These are phyloP conservation scores for Chalciporus piperatus DNA, from an alignment of 768 basidiomycete species.

Conservation along the genomic window DNA sequence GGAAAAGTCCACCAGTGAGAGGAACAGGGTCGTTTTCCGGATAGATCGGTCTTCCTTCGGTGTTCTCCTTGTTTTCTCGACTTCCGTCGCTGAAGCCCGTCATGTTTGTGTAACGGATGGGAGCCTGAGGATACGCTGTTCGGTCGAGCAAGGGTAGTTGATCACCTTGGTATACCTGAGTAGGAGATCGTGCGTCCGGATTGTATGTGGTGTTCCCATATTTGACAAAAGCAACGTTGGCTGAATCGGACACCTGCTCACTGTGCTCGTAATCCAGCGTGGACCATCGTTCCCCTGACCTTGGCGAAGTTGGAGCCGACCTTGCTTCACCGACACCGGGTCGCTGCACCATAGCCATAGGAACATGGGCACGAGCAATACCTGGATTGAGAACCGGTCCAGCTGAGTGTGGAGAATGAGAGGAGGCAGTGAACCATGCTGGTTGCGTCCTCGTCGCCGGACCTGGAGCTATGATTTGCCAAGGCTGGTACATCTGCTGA, in stretches of 20 bases:
- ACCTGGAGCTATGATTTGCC: constrained; percentile 17
- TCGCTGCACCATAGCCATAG: constrained; percentile 8
- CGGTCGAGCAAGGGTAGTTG: constrained; percentile 16
- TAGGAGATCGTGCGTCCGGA: constrained; percentile 8
- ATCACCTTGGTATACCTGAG: constrained; percentile 24
- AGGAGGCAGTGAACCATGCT: constrained; percentile 17
- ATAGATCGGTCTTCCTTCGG: constrained; percentile 13
- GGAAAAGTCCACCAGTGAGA: constrained; percentile 31
- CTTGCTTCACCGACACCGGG: constrained; percentile 5
- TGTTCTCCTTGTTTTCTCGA: constrained; percentile 41
- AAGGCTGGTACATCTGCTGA: constrained; percentile 31
- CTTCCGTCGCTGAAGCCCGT: constrained; percentile 12
- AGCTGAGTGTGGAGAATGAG: constrained; percentile 8
- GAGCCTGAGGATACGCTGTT: constrained; percentile 15
- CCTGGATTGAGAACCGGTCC: constrained; percentile 14
- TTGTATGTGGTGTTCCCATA: constrained; percentile 17
- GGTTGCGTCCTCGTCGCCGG: constrained; percentile 4
- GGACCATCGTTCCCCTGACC: constrained; percentile 37
- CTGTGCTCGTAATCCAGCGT: constrained; percentile 35
- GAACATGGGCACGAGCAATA: constrained; percentile 13
- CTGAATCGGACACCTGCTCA: constrained; percentile 45
- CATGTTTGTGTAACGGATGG: constrained; percentile 7
- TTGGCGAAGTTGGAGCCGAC: constrained; percentile 43
- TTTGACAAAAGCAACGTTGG: constrained; percentile 38
- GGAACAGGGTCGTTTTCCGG: constrained; percentile 19